Base-by-base conservation (phyloP, 176 grass and related monocot genomes). In the Carex littledalei region DNA sequence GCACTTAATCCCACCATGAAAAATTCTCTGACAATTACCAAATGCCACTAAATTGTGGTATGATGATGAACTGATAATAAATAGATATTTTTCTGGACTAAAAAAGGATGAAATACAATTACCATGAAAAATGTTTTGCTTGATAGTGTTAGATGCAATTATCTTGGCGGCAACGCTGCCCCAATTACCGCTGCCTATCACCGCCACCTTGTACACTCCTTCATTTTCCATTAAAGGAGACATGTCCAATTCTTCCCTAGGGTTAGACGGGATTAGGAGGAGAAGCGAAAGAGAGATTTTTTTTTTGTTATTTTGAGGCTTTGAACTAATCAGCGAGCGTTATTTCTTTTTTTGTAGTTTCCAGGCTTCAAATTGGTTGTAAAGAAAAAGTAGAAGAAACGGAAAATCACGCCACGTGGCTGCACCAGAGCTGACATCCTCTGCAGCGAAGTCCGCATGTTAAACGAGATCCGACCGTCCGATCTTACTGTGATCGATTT, bases 121-220 rank as follows among this genome's bases (percentile, higher is more conserved):
- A 87, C 95, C 89, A 32, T 98, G 81, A 85, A 94, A 98, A 37
- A 75, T 85, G 15, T 87, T 86, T 43, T 91, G 81, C 52, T 98
- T 94, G 84, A 87, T 63, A 66, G 93, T 93, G 92, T 98, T 98
- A 76, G 95, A 98, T 54, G 89, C 92, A 84, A 98, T 87, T 80
- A 98, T 88, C 82, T 89, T 94, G 50, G 95, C 86, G 45, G 95
- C 95, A 69, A 98, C 92, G 89, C 92, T 98, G 74, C 95, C 92
- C 95, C 95, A 98, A 87, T 94, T 98, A 58, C 92, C 95, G 75
- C 95, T 94, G 70, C 95, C 95, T 70, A 94, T 91, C 88, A 93
- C 92, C 11, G 92, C 86, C 68, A 94, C 95, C 79, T 88, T 84
- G 77, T 92, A 83, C 86, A n/a, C 84, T 53, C 52, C 84, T 21